phyloP scores from a whole-genome alignment of 108 stramenopile species.

The Discostella pseudostelligera region DNA sequence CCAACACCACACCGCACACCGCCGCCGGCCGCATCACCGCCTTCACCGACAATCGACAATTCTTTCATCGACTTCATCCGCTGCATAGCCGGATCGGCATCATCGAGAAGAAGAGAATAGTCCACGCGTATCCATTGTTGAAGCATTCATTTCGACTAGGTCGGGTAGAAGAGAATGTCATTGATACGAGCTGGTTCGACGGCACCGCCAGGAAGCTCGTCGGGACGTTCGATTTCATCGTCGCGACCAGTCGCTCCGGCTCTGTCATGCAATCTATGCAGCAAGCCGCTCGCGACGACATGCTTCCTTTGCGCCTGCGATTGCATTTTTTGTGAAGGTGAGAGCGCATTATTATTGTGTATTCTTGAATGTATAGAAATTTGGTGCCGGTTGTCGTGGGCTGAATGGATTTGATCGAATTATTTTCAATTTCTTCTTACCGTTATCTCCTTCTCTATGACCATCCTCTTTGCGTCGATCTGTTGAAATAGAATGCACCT shows the following conservation, averaged over 20 bases:
- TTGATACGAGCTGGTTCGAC: neutral
- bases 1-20: too few species aligned
- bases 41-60: too few species aligned
- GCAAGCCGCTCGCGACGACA: constrained; percentile 63
- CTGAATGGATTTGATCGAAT: too few species aligned
- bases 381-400: neutral
- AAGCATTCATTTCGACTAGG: neutral
- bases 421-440: constrained; percentile 2
- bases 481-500: constrained; percentile 62
- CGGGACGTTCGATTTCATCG: constrained; percentile 10
- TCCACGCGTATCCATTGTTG: too few species aligned
- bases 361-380: neutral
- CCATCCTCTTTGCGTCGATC: neutral
- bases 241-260: constrained; percentile 29
- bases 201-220: constrained; percentile 20
- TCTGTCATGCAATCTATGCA: constrained; percentile 66
- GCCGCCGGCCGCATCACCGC: too few species aligned
- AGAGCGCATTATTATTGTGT: constrained; percentile 13
- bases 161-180: neutral
- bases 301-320: constrained; percentile 77
- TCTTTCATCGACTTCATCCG: too few species aligned
- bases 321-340: constrained; percentile 81
- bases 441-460: neutral
- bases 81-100: too few species aligned
- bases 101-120: too few species aligned